These are phyloP conservation scores for Mortierella sp. DNA, from an alignment of 371 early-diverging fungal genomes.

Conservation along the genomic window DNA sequence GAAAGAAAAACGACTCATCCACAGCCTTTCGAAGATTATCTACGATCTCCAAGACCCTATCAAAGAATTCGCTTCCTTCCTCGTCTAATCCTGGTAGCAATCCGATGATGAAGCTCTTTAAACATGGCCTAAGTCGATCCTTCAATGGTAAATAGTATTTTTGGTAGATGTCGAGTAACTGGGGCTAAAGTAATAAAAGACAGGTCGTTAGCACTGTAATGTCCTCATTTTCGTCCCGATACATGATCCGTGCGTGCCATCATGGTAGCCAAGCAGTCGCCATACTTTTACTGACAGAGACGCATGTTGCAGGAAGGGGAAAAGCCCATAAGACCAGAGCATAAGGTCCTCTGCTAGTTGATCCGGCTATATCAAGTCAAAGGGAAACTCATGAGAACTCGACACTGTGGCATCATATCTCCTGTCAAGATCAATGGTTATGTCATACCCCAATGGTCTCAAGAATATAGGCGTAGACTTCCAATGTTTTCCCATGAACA, in stretches of 20 bases:
- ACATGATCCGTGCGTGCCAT: too few species aligned
- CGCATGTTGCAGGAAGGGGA: constrained; percentile 91
- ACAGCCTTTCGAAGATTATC: constrained; percentile 75
- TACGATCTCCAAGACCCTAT: constrained; percentile 75
- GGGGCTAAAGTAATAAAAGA: constrained; percentile 64
- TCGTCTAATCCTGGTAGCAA: constrained; percentile 91
- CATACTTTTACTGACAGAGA: constrained; percentile 84
- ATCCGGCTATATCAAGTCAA: constrained; percentile 59
- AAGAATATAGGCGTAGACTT: constrained; percentile 91
- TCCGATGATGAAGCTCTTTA: constrained; percentile 85
- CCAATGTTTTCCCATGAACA: constrained; percentile 96
- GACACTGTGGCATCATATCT: background rate
- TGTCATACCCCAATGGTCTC: constrained; percentile 78
- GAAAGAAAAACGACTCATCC: constrained; percentile 80
- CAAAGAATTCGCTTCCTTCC: constrained; percentile 89
- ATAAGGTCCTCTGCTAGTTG: constrained; percentile 85
- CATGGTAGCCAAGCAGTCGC: too few species aligned
- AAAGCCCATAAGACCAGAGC: constrained; percentile 90
- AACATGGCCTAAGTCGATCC: constrained; percentile 71
- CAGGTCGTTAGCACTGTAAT: too few species aligned
- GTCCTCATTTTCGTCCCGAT: too few species aligned
- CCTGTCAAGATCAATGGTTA: background rate
- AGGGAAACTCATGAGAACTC: background rate
- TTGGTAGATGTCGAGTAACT: constrained; percentile 79
- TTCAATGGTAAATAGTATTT: constrained; percentile 81